phyloP scores from a whole-genome alignment of 2,329 filamentous ascomycete genomes.

The Neoscytalidium dimidiatum region DNA sequence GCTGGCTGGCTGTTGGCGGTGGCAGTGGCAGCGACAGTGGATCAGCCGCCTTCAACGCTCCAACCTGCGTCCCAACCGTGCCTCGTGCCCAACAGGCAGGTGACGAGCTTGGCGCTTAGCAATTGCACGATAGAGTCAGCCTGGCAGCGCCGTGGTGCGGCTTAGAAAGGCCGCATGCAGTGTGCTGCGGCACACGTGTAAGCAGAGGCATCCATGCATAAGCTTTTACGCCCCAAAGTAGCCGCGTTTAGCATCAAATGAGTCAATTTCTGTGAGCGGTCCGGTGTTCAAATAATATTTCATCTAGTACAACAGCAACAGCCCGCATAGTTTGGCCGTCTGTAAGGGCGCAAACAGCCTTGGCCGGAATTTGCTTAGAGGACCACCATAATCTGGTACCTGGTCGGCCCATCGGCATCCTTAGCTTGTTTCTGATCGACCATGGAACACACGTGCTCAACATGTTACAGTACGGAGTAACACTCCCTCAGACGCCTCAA shows the following conservation, averaged over 20 bases:
- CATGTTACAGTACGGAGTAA: neutral
- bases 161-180: slow-evolving; percentile 5
- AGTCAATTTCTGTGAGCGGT: neutral
- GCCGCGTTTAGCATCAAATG: neutral
- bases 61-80: slow-evolving; percentile 9
- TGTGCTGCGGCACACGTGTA: neutral
- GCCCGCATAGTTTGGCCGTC: neutral
- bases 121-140: neutral
- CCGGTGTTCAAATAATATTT: neutral
- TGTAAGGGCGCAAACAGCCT: neutral
- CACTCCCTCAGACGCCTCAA: neutral
- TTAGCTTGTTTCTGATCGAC: neutral
- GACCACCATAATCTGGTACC: neutral
- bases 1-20: slow-evolving; percentile 11
- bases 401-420: neutral
- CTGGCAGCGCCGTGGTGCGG: neutral
- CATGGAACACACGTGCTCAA: slow-evolving; percentile 8
- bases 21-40: slow-evolving; percentile 6
- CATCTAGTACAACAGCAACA: neutral
- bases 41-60: slow-evolving; percentile 1
- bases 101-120: neutral
- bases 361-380: neutral
- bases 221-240: neutral
- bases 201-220: slow-evolving; percentile 2
- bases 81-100: neutral